Evolutionary conservation across 352 stramenopile genomes (phyloP).

Genomic region (Globisporangium sylvaticum): DNA sequence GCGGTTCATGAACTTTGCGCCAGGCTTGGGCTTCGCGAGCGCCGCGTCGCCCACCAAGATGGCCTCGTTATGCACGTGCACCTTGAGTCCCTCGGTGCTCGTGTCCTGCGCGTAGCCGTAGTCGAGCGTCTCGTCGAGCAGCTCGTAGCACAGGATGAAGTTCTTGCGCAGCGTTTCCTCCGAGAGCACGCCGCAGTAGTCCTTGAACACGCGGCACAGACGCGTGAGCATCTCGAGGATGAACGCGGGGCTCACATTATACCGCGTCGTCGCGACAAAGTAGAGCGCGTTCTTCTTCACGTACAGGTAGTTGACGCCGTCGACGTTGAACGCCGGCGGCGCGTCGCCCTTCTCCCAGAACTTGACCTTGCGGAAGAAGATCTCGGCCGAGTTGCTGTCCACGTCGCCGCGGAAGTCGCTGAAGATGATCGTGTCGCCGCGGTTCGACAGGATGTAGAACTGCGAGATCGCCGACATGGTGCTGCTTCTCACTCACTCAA

Average conservation of each 20-base stretch:
- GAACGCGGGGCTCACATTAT: conserved; percentile 95
- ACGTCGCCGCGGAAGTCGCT: conserved; percentile 94
- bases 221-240: conserved; percentile 95
- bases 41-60: conserved; percentile 89
- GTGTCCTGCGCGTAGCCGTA: conserved; percentile 98
- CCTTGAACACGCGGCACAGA: conserved; percentile 97
- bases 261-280: conserved; percentile 96
- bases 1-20: conserved; percentile 83
- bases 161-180: conserved; percentile 99
- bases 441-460: conserved; percentile 98
- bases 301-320: conserved; percentile 97
- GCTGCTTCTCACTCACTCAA: neutral
- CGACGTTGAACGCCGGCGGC: conserved; percentile 95
- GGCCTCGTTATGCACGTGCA: conserved; percentile 98
- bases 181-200: conserved; percentile 98
- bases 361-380: conserved; percentile 99
- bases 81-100: conserved; percentile 96
- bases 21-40: conserved; percentile 88
- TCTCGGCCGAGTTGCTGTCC: conserved; percentile 87
- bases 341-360: conserved; percentile 97
- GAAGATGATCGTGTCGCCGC: conserved; percentile 98
- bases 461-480: conserved; percentile 89
- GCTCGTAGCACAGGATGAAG: conserved; percentile 99
- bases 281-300: conserved; percentile 98
- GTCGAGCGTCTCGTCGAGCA: conserved; percentile 99